phyloP scores from a whole-genome alignment of 257 asterid genomes.

The Cruciata laevipes region DNA sequence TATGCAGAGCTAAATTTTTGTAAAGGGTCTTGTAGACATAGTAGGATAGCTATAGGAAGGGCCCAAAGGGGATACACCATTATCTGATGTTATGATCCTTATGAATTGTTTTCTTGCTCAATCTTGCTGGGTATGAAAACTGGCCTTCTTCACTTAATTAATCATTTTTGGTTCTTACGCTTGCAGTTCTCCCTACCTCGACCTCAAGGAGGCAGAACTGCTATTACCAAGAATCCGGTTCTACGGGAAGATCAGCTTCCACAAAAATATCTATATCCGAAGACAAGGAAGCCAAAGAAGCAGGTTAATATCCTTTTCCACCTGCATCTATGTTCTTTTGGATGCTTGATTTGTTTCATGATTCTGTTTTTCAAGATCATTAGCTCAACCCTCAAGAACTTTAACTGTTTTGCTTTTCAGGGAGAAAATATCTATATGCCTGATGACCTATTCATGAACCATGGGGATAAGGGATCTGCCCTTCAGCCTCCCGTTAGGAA shows the following conservation, averaged over 20 bases:
- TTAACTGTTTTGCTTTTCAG: slow-evolving; percentile 21
- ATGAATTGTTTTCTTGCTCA: neutral
- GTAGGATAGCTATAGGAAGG: neutral
- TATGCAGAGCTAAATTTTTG: too few relatives aligned
- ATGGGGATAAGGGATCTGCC: slow-evolving; percentile 67
- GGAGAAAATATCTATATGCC: slow-evolving; percentile 53
- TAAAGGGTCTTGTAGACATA: neutral
- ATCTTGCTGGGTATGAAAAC: neutral
- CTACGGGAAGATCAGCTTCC: slow-evolving; percentile 98
- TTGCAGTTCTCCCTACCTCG: slow-evolving; percentile 84
- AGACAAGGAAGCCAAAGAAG: slow-evolving; percentile 75
- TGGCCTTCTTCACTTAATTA: neutral
- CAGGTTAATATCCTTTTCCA: slow-evolving; percentile 34
- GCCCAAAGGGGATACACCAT: neutral
- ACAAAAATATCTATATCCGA: slow-evolving; percentile 70
- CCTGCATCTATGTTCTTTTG: neutral
- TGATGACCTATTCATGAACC: slow-evolving; percentile 58
- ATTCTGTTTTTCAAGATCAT: slow-evolving; percentile 4
- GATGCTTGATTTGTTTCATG: neutral
- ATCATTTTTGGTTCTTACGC: slow-evolving; percentile 10
- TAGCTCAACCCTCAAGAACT: neutral
- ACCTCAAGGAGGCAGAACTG: slow-evolving; percentile 94
- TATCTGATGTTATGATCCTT: neutral
- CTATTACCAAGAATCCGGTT: slow-evolving; percentile 75
- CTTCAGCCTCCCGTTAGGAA: slow-evolving; percentile 86